Base-by-base conservation (phyloP, 1,139 yeast species). In the Zygosaccharomyces pseudobailii region DNA sequence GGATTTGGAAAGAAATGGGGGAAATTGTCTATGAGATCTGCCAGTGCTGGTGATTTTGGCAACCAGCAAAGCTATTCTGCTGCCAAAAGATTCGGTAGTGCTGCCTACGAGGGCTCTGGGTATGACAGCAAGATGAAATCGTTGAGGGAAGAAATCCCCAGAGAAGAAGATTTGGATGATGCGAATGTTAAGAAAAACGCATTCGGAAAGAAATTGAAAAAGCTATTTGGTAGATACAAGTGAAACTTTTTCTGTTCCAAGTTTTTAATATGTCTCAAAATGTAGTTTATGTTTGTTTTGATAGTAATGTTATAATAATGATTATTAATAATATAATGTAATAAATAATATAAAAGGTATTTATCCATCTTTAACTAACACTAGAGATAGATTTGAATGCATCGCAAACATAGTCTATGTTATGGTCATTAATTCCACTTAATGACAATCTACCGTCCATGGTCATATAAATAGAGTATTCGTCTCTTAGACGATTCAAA, bases 391-490 rank as follows among this genome's bases (percentile, higher is more conserved):
- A 45, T 27, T 44, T 36, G 24, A 64, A 49, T 8, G 66, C 60
- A 23, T 56, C 54, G 40, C 61, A 59, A 21, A 63, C 55, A 39
- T 87, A 84, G 52, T 82, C 87, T 50, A 92, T 89, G 63, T 92
- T 92, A 49, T 71, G 66, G 48, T 81, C 79, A 70, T 87, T 89
- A 56, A 92, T 74, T 38, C 97, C 97, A 40, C 96, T 88, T 69
- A 92, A 82, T 46, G 96, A 86, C 65, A 92, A 82, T 66, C 98
- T 82, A 45, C 97, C 97, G 66, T 89, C 94, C 56, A 78, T 76
- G 33, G 96, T 86, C 63, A 94, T 78, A 68, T 92, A 92, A 36
- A 92, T 82, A 36, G 88, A 84, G 70, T 72, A 84, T 62, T 87
- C 80, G 47, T 78, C 75, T 61, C 85, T 80, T 64, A 92, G 76